These are phyloP conservation scores for Arthrobotrys conoides DNA, from an alignment of 2,329 filamentous ascomycete species.

Conservation along the genomic window DNA sequence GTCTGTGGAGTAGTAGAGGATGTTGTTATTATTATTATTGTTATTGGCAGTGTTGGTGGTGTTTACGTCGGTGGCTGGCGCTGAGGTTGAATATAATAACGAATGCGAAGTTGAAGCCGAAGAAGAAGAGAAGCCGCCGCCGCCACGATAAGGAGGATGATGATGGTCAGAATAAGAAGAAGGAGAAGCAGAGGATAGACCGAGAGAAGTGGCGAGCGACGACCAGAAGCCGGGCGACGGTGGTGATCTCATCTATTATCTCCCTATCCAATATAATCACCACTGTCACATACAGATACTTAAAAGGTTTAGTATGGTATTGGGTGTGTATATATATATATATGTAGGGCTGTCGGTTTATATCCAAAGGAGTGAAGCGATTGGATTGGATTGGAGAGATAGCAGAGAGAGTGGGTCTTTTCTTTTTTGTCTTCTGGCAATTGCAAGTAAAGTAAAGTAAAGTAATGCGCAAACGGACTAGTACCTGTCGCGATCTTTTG, in stretches of 20 bases:
- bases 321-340: too few species aligned
- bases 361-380: too few species aligned
- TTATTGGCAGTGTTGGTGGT: not conserved
- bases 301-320: too few species aligned
- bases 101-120: not conserved
- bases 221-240: constrained; percentile 40
- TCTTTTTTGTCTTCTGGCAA: too few species aligned
- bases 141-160: constrained; percentile 1
- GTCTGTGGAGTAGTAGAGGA: constrained; percentile 21
- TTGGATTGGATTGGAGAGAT: not conserved
- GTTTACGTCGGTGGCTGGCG: constrained; percentile 23
- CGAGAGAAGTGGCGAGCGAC: constrained; percentile 45
- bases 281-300: too few species aligned
- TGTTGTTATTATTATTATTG: not conserved
- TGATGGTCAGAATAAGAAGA: not conserved
- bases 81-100: not conserved
- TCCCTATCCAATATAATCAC: too few species aligned
- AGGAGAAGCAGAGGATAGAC: not conserved
- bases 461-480: too few species aligned
- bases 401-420: too few species aligned
- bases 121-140: not conserved
- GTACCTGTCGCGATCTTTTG: not conserved
- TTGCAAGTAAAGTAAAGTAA: too few species aligned
- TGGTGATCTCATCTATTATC: constrained; percentile 43
- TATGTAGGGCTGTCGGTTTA: too few species aligned